These are phyloP conservation scores for Wickerhamiella azyma DNA, from an alignment of 805 yeast species.

Conservation along the genomic window DNA sequence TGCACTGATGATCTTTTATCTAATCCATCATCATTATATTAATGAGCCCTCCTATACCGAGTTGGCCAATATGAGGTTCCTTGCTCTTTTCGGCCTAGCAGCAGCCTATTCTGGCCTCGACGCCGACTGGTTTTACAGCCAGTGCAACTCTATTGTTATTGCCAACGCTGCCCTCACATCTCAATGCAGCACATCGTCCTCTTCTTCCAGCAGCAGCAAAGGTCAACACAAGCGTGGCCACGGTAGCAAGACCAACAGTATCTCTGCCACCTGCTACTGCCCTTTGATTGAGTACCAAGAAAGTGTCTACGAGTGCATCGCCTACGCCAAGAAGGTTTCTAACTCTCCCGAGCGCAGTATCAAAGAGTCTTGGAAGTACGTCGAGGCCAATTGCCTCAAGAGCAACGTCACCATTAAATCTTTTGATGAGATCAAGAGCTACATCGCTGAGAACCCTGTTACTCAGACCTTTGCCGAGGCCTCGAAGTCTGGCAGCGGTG, in stretches of 20 bases:
- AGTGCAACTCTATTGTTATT: neutral
- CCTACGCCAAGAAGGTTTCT: neutral
- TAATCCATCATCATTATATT: neutral
- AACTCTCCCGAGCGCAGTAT: neutral
- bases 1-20: neutral
- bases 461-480: slow-evolving; percentile 2
- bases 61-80: neutral
- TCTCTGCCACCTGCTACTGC: neutral
- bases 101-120: neutral
- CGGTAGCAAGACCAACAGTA: neutral
- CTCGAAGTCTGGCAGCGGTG: neutral
- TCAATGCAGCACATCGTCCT: neutral
- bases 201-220: neutral
- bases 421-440: neutral
- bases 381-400: neutral
- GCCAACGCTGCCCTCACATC: neutral
- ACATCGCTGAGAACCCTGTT: neutral
- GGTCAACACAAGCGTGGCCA: neutral
- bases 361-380: slow-evolving; percentile 3
- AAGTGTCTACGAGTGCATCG: neutral
- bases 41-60: neutral
- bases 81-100: neutral
- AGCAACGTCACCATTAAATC: neutral
- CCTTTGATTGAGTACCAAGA: neutral
- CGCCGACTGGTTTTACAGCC: slow-evolving; percentile 1